These are phyloP conservation scores for Quillaja saponaria DNA, from an alignment of 306 rosid species.

Conservation along the genomic window DNA sequence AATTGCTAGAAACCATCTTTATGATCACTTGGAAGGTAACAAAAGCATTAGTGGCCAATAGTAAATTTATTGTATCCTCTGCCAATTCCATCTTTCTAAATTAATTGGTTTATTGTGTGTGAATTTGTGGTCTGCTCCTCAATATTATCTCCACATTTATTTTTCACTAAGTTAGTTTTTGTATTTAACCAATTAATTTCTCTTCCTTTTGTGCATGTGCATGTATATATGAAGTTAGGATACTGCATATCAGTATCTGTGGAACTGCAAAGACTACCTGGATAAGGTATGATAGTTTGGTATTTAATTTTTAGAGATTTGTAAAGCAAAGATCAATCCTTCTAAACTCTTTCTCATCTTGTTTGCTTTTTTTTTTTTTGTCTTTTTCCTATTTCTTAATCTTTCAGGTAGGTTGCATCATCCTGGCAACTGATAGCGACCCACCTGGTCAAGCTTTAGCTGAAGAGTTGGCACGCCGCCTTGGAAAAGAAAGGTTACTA, in stretches of 20 bases:
- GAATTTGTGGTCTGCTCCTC: neutral
- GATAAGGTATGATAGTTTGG: conserved; percentile 58
- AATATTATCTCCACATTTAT: neutral
- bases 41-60: neutral
- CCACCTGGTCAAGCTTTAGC: conserved; percentile 58
- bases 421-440: conserved; percentile 54
- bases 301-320: conserved; percentile 25
- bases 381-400: neutral
- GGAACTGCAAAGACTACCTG: conserved; percentile 72
- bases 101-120: neutral
- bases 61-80: conserved; percentile 2
- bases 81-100: conserved; percentile 4
- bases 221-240: conserved; percentile 59
- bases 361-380: conserved; percentile 15
- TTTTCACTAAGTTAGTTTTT: neutral
- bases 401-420: conserved; percentile 41
- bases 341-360: neutral
- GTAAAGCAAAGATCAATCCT: neutral
- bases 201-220: conserved; percentile 20
- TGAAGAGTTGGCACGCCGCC: conserved; percentile 47
- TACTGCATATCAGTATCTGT: conserved; percentile 63
- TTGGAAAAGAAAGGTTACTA: conserved; percentile 48
- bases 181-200: neutral
- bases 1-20: conserved; percentile 3
- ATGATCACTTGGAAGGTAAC: neutral